Conservation (phyloP, 75 land plant genomes). For the Chamaecyparis obtusa region DNA sequence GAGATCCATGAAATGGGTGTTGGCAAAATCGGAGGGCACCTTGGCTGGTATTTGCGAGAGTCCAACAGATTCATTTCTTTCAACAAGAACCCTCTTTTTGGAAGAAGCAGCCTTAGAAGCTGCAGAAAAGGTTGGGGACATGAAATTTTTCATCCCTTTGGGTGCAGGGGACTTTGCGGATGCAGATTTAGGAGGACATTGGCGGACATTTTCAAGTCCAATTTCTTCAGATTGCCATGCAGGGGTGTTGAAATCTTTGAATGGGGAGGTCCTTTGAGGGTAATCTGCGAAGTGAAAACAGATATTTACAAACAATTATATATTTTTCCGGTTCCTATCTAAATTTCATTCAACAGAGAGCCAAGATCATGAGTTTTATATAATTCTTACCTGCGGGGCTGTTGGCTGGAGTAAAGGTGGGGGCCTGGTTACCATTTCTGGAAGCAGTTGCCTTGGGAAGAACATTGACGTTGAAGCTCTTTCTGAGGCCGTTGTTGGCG, state of each 20-base stretch:
- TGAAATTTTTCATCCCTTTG: slow-evolving; percentile 45
- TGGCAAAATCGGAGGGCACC: slow-evolving; percentile 10
- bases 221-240: slow-evolving; percentile 1
- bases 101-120: slow-evolving; percentile 47
- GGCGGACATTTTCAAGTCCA: neutral
- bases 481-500: neutral
- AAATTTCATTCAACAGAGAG: neutral
- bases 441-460: slow-evolving; percentile 1
- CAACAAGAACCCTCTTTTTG: slow-evolving; percentile 42
- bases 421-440: neutral
- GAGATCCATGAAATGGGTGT: neutral
- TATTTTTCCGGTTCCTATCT: neutral
- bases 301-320: neutral
- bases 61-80: slow-evolving; percentile 38
- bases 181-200: slow-evolving; percentile 2
- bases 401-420: neutral
- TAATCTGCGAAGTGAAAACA: neutral
- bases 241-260: neutral
- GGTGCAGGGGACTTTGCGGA: slow-evolving; percentile 14
- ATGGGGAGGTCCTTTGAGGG: slow-evolving; percentile 3
- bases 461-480: slow-evolving; percentile 16
- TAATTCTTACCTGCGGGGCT: slow-evolving; percentile 11
- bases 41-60: slow-evolving; percentile 18
- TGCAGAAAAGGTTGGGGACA: slow-evolving; percentile 67
- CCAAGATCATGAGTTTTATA: neutral